phyloP scores from a whole-genome alignment of 371 early-diverging fungal genomes.

The Rhizopus delemar region DNA sequence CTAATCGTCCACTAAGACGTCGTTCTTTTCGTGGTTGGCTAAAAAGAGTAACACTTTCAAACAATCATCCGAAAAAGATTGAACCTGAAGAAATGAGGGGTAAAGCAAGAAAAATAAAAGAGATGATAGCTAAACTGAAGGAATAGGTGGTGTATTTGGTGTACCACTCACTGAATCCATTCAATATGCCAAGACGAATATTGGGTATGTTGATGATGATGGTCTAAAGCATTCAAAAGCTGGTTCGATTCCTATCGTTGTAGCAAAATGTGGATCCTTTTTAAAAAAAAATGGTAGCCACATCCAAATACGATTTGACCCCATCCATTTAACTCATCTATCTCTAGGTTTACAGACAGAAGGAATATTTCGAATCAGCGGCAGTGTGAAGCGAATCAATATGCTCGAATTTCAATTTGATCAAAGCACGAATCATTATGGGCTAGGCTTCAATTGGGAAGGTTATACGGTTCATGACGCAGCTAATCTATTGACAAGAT shows the following conservation, averaged over 20 bases:
- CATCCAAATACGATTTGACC: neutral
- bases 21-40: slow-evolving; percentile 30
- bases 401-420: slow-evolving; percentile 56
- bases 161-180: slow-evolving; percentile 31
- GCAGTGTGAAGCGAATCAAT: slow-evolving; percentile 52
- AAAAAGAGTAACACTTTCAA: slow-evolving; percentile 24
- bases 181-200: slow-evolving; percentile 31
- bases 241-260: slow-evolving; percentile 54
- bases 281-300: slow-evolving; percentile 47
- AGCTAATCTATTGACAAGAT: slow-evolving; percentile 56
- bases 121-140: neutral
- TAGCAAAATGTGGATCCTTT: slow-evolving; percentile 52
- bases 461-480: slow-evolving; percentile 62
- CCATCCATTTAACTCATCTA: neutral
- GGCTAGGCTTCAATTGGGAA: slow-evolving; percentile 56
- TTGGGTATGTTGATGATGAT: slow-evolving; percentile 39
- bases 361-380: slow-evolving; percentile 37
- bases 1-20: slow-evolving; percentile 15
- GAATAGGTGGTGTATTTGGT: slow-evolving; percentile 30
- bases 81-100: slow-evolving; percentile 14
- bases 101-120: neutral
- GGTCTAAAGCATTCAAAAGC: slow-evolving; percentile 27
- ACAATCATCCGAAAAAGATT: slow-evolving; percentile 11
- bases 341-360: slow-evolving; percentile 23
- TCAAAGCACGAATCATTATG: slow-evolving; percentile 47